These are phyloP conservation scores for Pseudogymnoascus sp. DNA, from an alignment of 2,329 filamentous ascomycete species.

Conservation along the genomic window DNA sequence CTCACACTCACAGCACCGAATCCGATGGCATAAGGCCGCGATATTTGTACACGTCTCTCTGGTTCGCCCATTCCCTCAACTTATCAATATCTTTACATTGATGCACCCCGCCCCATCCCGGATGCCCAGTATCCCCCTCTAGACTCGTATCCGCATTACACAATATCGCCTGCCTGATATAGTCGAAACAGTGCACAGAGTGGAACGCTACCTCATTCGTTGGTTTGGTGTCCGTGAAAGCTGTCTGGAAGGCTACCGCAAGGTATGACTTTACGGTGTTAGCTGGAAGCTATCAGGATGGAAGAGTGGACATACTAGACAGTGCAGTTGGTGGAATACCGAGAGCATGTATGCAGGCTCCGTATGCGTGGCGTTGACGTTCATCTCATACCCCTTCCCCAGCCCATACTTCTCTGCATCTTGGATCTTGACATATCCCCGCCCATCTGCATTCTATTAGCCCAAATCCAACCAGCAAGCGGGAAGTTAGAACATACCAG, in stretches of 20 bases:
- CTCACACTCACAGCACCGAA: not conserved
- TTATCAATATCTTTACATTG: conserved; percentile 5
- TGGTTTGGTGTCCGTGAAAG: not conserved
- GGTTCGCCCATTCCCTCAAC: conserved; percentile 5
- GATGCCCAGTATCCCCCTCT: not conserved
- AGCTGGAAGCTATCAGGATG: not conserved
- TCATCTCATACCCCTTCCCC: conserved; percentile 10
- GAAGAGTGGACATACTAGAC: conserved; percentile 9
- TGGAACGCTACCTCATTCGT: conserved; percentile 12
- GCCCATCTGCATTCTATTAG: conserved; percentile 11
- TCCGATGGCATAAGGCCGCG: not conserved
- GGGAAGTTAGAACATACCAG: conserved; percentile 7
- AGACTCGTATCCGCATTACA: not conserved
- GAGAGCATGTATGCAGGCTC: conserved; percentile 15
- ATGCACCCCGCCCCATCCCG: not conserved
- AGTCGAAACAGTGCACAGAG: not conserved
- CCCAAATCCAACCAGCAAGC: not conserved
- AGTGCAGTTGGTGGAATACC: conserved; percentile 19
- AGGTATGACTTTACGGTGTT: conserved; percentile 13
- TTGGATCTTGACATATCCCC: conserved; percentile 15
- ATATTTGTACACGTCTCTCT: conserved; percentile 6
- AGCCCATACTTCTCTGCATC: conserved; percentile 9
- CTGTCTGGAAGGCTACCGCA: conserved; percentile 9
- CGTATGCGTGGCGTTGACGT: not conserved
- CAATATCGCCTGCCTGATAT: not conserved